phyloP scores from a whole-genome alignment of 495 filamentous ascomycete genomes.

The Hyaloscypha bicolor region DNA sequence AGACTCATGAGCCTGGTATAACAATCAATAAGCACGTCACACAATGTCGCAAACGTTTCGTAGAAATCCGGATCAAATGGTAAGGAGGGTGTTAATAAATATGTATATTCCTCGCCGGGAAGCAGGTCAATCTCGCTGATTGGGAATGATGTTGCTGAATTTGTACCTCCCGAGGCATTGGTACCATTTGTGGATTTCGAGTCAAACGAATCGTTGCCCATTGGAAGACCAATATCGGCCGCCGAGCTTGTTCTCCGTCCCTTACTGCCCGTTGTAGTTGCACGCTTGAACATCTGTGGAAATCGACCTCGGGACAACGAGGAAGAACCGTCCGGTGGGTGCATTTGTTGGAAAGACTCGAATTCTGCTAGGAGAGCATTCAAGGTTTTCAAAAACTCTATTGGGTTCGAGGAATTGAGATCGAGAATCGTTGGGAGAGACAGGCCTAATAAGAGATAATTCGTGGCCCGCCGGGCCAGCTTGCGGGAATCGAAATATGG shows the following conservation, averaged over 20 bases:
- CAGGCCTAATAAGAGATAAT: constrained; percentile 89
- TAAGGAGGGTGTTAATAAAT: constrained; percentile 86
- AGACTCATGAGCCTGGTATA: constrained; percentile 78
- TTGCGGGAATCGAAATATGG: constrained; percentile 84
- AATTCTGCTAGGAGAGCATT: constrained; percentile 89
- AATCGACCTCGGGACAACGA: constrained; percentile 77
- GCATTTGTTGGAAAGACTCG: constrained; percentile 85
- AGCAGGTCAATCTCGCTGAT: constrained; percentile 49
- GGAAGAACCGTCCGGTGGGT: constrained; percentile 72
- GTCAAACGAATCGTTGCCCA: constrained; percentile 48
- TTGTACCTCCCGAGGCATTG: constrained; percentile 35
- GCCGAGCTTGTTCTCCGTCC: constrained; percentile 70
- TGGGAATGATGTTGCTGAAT: constrained; percentile 24
- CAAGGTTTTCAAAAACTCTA: constrained; percentile 85
- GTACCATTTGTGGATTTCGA: constrained; percentile 48
- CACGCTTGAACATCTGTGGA: constrained; percentile 87
- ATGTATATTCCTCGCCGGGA: constrained; percentile 79
- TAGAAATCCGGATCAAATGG: constrained; percentile 98
- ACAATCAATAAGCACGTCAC: constrained; percentile 91
- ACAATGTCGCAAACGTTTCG: constrained; percentile 95
- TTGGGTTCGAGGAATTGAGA: constrained; percentile 70
- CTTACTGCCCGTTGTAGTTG: constrained; percentile 63
- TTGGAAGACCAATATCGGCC: constrained; percentile 63
- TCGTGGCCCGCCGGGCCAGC: constrained; percentile 82
- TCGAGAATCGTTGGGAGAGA: constrained; percentile 89